These are phyloP conservation scores for Castanea sativa DNA, from an alignment of 306 rosid genomes.

Conservation along the genomic window DNA sequence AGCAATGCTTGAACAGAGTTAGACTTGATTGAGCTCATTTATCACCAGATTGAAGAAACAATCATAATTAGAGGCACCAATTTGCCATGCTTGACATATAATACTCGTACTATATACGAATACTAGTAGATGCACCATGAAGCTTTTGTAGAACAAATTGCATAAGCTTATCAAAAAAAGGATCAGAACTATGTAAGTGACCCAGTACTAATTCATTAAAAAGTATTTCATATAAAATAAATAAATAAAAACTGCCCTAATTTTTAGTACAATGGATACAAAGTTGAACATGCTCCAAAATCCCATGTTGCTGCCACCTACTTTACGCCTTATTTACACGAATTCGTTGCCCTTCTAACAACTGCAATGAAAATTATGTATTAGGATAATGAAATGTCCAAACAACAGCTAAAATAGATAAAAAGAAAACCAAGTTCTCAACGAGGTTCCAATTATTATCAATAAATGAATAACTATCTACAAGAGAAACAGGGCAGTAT, in stretches of 20 bases:
- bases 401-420: background rate
- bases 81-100: background rate
- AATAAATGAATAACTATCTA: background rate
- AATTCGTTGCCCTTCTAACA: constrained; percentile 74
- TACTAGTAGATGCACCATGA: background rate
- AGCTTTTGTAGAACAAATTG: background rate
- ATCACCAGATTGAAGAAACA: background rate
- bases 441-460: constrained; percentile 14
- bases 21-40: background rate
- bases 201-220: constrained; percentile 4
- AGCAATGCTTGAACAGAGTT: background rate
- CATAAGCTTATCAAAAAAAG: background rate
- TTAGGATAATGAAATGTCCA: constrained; percentile 1
- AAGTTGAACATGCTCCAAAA: constrained; percentile 19
- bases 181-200: constrained; percentile 20
- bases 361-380: constrained; percentile 45
- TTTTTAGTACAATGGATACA: constrained; percentile 19
- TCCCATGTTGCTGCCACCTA: constrained; percentile 1
- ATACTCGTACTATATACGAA: background rate
- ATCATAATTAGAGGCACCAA: background rate
- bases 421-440: constrained; percentile 17
- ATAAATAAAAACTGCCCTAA: background rate
- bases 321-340: constrained; percentile 86
- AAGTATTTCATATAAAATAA: constrained; percentile 9
- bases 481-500: too few relatives aligned